Base-by-base conservation (phyloP, 1,284 basidiomycete species). In the Kwoniella shivajii region DNA sequence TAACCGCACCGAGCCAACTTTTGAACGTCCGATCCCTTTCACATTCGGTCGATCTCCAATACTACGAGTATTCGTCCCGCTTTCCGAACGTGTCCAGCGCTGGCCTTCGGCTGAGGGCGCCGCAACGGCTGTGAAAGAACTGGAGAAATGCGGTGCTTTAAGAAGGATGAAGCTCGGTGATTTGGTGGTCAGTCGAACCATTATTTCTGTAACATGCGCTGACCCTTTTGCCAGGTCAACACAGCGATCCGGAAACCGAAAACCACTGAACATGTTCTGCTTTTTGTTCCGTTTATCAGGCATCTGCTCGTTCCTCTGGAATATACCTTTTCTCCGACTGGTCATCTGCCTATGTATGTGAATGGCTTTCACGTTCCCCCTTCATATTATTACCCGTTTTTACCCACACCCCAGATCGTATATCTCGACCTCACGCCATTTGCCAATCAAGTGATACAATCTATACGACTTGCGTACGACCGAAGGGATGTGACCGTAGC, bases 31-130 rank as follows among this genome's bases (percentile, higher is more conserved):
- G 3, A 68, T 72, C 0, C 77, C 77, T 2, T 77, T 66, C 59
- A 69, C 67, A 26, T 64, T 65, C 0, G 77, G 74, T 16, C 66
- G 77, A 10, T 74, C 71, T 0, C 78, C 78, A 6, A 65, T 78
- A 10, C 54, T 79, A 31, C 60, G 73, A 22, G 74, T 79, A 1
- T 78, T 78, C 41, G 73, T 79, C 1, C 76, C 76, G 1, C 49
- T 78, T 6, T 73, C 72, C 4, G 64, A 68, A 3, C 51, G 54
- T 11, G 71, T 78, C 1, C 58, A 45, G 5, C 54, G 61, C 13
- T 79, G 78, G 78, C 78, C 78, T 3, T 76, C 73, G 2, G 67
- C 72, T 4, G 72, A 78, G 50, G 78, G 74, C 1, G 72, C 75
- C 13, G 61, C 62, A 11, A 63, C 65, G 2, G 67, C 71, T 2